Conservation (phyloP, 306 rosid species). For the Mucuna pruriens region DNA sequence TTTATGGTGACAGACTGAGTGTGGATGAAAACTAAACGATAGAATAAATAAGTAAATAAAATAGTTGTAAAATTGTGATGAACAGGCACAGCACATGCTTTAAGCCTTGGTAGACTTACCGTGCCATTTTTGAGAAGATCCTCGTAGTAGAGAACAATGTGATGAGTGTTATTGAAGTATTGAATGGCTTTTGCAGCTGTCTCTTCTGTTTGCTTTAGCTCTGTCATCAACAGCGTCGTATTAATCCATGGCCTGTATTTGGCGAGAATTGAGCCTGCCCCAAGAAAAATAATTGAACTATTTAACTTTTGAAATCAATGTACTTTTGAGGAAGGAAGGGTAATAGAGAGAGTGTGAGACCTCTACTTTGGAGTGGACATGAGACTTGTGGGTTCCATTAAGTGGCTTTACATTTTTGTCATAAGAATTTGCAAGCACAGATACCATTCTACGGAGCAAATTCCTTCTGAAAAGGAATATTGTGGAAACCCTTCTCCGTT, state of each 20-base stretch:
- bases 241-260: slow-evolving; percentile 57
- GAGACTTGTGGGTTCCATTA: slow-evolving; percentile 71
- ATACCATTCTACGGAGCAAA: slow-evolving; percentile 62
- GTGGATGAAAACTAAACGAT: neutral
- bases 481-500: slow-evolving; percentile 47
- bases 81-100: neutral
- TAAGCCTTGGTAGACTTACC: slow-evolving; percentile 30
- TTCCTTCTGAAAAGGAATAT: slow-evolving; percentile 65
- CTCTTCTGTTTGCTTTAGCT: slow-evolving; percentile 49
- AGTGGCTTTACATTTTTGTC: slow-evolving; percentile 60
- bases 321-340: neutral
- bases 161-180: slow-evolving; percentile 57
- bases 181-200: slow-evolving; percentile 49
- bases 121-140: slow-evolving; percentile 55
- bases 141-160: slow-evolving; percentile 62
- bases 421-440: slow-evolving; percentile 57
- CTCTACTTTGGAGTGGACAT: slow-evolving; percentile 56
- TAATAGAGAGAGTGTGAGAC: slow-evolving; percentile 12
- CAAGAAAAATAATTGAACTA: neutral
- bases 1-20: no score
- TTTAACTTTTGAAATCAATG: slow-evolving; percentile 14
- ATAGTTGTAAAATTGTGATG: neutral
- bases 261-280: slow-evolving; percentile 60
- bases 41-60: neutral
- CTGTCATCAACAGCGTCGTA: slow-evolving; percentile 41